Base-by-base conservation (phyloP, 2,329 filamentous ascomycete genomes). In the Neurospora sp. region DNA sequence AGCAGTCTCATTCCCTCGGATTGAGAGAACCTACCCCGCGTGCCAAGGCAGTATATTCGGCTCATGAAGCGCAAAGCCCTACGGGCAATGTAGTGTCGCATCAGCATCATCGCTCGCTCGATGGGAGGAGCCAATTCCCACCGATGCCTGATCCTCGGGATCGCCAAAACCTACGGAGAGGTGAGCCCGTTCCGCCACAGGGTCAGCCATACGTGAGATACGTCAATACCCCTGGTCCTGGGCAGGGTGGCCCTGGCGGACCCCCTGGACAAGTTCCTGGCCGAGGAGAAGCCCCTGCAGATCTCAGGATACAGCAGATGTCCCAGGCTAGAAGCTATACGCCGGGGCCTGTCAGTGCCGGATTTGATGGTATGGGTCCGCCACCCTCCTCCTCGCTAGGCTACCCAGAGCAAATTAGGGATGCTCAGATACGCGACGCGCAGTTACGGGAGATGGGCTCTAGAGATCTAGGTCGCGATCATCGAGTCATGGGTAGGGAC, bases 91-190 rank as follows among this genome's bases (percentile, higher is more conserved):
- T 72, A 73, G 72, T 72, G 8, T 33, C 57, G 4, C 78, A 78
- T 67, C 75, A 76, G 12, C 76, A 78, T 36, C 75, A 76, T 23
- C 71, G 73, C n/a, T 78, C 77, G 1, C 69, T 79, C 0, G 73
- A 74, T 41, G 74, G 74, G 2, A 72, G 75, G 17, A 75, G 75
- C 8, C 75, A 75, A 19, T 78, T 77, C 71, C 72, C 71, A 36
- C 72, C 72, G 1, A 71, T 72, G 8, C 73, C 77, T 0, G 75
- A 76, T 1, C 67, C 70, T 2, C 74, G 76, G 5, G 46, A 62
- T 33, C 52, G 52, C 28, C 52, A 62, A 62, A 62, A 33, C 28
- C 52, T 62, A 62, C 52, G 52, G 52, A 62, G 70, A 36, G 19
- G 57, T n/a, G 67, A 70, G 12, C 69, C 66, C 1, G 72, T 38